Evolutionary conservation across 2,329 filamentous ascomycete species (phyloP), one percentile per base, ranked within the genome.

Genomic region (Alternaria infectoria): DNA sequence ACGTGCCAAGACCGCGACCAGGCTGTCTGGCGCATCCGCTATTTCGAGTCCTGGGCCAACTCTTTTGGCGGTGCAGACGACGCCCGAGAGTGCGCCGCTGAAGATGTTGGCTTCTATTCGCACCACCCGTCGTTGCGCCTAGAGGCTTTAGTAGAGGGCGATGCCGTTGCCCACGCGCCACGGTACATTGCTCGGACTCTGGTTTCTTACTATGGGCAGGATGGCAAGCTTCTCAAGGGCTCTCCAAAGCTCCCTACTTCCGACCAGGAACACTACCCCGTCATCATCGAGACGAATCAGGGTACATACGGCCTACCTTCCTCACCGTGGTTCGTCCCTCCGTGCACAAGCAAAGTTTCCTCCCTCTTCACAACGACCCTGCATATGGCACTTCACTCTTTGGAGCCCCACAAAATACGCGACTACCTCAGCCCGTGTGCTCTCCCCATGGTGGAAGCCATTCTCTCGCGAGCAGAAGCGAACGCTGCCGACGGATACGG

Each of bases 191-290:
- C 63, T 17, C 59, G 69, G 13, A 73, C 70, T 2, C 58, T 68
- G 2, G 65, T 69, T 8, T 66, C 70, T 3, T 77, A 74, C 57
- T 75, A 67, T 44, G 67, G 72, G 45, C 60, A 72, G 36, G 32
- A 51, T 12, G 74, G 74, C 7, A 49, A 47, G 7, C 44, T 69
- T 13, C 7, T 73, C 3, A 58, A 54, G 19, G 61, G 59, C 6
- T 75, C 70, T 19, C 65, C 67, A 3, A 19, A 17, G 8, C 59
- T 47, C 7, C 67, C 67, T 5, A 51, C 50, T 12, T 54, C 65
- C 2, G 56, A 52, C 43, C 21, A 55, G 15, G 61, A 62, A 7
- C 46, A 61, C 12, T 71, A 64, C 36, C 28, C 58, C 3, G 36
- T 68, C 36, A 65, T 74, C n/a, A 55, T 73, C 19, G 68, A 73